A percentile compares a stretch with the other conserved stretches of the same genome.
phyloP scores from a whole-genome alignment of 148 eudicot species.

The Rhododendron mucronatum region DNA sequence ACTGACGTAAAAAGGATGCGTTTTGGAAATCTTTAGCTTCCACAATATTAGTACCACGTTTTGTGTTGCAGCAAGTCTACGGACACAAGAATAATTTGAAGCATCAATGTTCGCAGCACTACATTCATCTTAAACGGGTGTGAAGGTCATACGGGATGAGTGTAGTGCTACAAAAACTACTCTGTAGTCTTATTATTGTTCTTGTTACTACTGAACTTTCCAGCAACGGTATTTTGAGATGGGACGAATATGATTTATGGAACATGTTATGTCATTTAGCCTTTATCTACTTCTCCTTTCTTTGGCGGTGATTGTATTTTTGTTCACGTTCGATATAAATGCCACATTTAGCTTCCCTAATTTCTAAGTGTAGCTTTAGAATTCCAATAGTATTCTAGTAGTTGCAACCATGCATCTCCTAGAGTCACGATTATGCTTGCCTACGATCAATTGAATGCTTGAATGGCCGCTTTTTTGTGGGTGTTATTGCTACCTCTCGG shows the following conservation, averaged over 20 bases:
- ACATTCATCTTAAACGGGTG: background rate
- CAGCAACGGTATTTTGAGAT: background rate
- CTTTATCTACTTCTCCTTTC: background rate
- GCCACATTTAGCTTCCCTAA: background rate
- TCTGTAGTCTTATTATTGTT: background rate
- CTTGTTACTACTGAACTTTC: background rate
- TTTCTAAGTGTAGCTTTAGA: background rate
- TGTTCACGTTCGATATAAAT: background rate
- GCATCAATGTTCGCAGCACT: background rate
- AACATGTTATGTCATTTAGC: background rate
- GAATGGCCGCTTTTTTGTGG: background rate
- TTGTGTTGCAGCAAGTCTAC: background rate
- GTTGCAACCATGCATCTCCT: background rate
- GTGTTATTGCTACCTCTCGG: background rate
- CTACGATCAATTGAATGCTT: background rate
- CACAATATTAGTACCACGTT: background rate
- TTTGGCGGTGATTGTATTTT: background rate
- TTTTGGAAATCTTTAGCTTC: slow-evolving; percentile 13
- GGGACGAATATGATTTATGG: background rate
- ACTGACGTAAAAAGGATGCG: slow-evolving; percentile 72
- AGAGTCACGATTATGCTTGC: background rate
- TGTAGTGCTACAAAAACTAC: background rate
- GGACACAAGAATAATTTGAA: background rate
- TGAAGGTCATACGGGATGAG: background rate
- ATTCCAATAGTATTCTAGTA: background rate